Evolutionary conservation across 169 alveolate genomes (phyloP).

Genomic region (Amoebophrya sp.): DNA sequence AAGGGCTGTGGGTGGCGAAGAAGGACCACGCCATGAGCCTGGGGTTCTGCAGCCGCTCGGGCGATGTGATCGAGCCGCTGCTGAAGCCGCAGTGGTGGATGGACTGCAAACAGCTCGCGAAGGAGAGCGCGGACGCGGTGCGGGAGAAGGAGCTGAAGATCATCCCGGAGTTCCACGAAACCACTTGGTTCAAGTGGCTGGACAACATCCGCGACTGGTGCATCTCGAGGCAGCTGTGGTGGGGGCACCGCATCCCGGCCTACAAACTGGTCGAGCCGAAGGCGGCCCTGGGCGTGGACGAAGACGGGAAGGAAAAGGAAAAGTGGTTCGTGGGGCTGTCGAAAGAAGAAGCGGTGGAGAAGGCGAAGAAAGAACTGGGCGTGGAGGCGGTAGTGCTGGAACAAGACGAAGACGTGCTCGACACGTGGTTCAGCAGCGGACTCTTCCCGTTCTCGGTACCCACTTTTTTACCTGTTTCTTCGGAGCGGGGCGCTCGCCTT

Average conservation of each 20-base stretch:
- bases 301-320: slow-evolving; percentile 44
- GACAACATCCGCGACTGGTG: slow-evolving; percentile 99
- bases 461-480: too few relatives aligned
- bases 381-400: slow-evolving; percentile 55
- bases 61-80: slow-evolving; percentile 95
- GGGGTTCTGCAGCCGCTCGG: slow-evolving; percentile 94
- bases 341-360: slow-evolving; percentile 73
- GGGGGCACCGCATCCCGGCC: slow-evolving; percentile 99
- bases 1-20: slow-evolving; percentile 50
- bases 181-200: slow-evolving; percentile 94
- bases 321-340: slow-evolving; percentile 65
- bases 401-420: slow-evolving; percentile 98
- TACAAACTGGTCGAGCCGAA: slow-evolving; percentile 57
- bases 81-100: slow-evolving; percentile 98
- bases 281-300: slow-evolving; percentile 15
- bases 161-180: slow-evolving; percentile 81
- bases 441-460: slow-evolving; percentile 92
- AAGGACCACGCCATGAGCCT: slow-evolving; percentile 76
- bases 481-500: too few relatives aligned
- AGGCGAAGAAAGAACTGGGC: slow-evolving; percentile 64
- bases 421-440: slow-evolving; percentile 99
- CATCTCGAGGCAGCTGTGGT: slow-evolving; percentile 96
- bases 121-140: slow-evolving; percentile 73
- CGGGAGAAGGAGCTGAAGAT: slow-evolving; percentile 74
- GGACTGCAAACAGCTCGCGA: slow-evolving; percentile 87